Evolutionary conservation across 441 rosid species (phyloP).

Genomic region (Kokia cookei): DNA sequence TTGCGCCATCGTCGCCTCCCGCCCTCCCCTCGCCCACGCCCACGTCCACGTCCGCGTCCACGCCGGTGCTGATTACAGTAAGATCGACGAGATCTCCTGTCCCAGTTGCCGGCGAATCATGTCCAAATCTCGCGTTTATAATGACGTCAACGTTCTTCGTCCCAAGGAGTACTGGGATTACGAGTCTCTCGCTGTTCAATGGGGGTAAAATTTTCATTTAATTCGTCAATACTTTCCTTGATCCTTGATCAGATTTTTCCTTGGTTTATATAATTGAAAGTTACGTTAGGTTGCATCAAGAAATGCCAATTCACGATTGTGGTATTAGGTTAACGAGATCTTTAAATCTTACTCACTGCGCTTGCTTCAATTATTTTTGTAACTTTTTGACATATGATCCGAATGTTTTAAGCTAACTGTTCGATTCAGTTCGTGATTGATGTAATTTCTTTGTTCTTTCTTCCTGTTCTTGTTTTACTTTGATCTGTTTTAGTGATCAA

Average conservation of each 20-base stretch:
- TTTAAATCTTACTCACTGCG: neutral
- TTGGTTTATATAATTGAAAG: neutral
- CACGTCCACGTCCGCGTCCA: constrained; percentile 4
- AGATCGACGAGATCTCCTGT: constrained; percentile 34
- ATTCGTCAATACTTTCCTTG: neutral
- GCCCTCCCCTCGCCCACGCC: constrained; percentile 38
- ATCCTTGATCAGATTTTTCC: neutral
- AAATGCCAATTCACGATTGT: neutral
- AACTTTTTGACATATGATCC: neutral
- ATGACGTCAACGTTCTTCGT: constrained; percentile 68
- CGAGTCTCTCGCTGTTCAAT: constrained; percentile 77
- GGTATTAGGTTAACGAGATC: neutral
- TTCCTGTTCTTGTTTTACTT: neutral
- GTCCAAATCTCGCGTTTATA: constrained; percentile 68
- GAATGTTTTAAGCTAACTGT: neutral
- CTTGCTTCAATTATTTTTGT: neutral
- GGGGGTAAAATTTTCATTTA: constrained; percentile 46
- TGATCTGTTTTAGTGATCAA: constrained; percentile 52
- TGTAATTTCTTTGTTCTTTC: neutral
- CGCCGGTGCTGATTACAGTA: neutral
- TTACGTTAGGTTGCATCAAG: neutral
- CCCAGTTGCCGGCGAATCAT: constrained; percentile 22
- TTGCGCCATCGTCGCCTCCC: constrained; percentile 40
- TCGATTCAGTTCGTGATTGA: neutral
- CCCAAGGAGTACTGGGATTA: constrained; percentile 95